These are phyloP conservation scores for Colletotrichum truncatum DNA, from an alignment of 2,329 filamentous ascomycete genomes.

Conservation along the genomic window DNA sequence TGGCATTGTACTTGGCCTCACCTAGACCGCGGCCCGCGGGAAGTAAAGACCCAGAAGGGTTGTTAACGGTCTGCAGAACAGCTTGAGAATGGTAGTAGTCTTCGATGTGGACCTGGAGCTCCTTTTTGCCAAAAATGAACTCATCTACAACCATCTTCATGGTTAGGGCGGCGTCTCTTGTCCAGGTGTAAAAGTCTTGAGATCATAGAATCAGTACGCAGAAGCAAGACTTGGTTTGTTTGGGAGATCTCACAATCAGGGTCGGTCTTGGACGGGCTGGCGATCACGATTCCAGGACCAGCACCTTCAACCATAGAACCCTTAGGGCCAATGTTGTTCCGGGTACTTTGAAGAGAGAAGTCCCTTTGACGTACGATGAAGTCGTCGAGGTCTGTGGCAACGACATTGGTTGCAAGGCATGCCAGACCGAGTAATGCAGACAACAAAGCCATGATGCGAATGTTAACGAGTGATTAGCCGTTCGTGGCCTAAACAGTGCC, in stretches of 20 bases:
- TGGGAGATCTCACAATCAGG: slow-evolving; percentile 57
- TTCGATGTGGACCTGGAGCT: slow-evolving; percentile 55
- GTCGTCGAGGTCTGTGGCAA: slow-evolving; percentile 19
- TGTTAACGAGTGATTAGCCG: too few species aligned
- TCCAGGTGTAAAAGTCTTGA: slow-evolving; percentile 66
- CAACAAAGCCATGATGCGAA: slow-evolving; percentile 1
- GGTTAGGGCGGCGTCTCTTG: slow-evolving; percentile 61
- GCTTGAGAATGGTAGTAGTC: slow-evolving; percentile 64
- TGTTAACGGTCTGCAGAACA: slow-evolving; percentile 58
- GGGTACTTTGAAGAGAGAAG: slow-evolving; percentile 58
- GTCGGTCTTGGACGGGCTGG: slow-evolving; percentile 61
- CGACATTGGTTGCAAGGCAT: slow-evolving; percentile 5
- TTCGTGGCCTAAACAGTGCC: too few species aligned
- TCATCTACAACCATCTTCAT: slow-evolving; percentile 62
- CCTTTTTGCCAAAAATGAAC: slow-evolving; percentile 56
- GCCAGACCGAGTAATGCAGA: neutral
- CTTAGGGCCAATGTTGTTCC: slow-evolving; percentile 64
- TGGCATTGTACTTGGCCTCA: slow-evolving; percentile 65
- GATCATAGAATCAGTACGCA: slow-evolving; percentile 33
- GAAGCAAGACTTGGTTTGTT: neutral
- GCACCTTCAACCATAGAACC: slow-evolving; percentile 58
- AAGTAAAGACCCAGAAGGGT: slow-evolving; percentile 59
- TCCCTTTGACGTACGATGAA: slow-evolving; percentile 55
- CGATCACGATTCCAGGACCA: slow-evolving; percentile 59
- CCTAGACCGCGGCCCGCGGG: slow-evolving; percentile 57